Evolutionary conservation across 371 early-diverging fungal genomes (phyloP), one percentile per base, ranked within the genome.

Genomic region (Mucor saturninus): DNA sequence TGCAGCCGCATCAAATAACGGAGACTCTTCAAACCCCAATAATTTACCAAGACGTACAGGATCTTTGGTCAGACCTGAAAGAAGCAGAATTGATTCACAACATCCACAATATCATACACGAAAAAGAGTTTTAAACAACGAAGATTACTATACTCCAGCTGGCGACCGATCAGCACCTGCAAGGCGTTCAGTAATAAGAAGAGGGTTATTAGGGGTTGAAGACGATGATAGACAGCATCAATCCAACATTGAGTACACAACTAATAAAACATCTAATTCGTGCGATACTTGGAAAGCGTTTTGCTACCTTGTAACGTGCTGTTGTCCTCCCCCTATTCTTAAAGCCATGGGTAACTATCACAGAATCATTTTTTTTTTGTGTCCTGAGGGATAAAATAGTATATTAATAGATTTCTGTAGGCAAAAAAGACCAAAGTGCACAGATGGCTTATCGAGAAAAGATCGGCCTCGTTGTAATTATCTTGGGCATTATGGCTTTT

Each of bases 391-490:
- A 54, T 50, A 26, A 6, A 30, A 29, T 8, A 28, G 50, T 21
- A 30, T 50, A 6, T 30, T 28, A 30, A 46, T 28, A 54, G 10
- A 5, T 58, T 10, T 31, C 3, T 9, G 8, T 66, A 84, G 85
- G 86, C 38, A 84, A 80, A 68, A 69, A 71, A 45, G 81, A 84
- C 52, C 61, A 73, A 32, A 80, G 74, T 29, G 77, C 86, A 10
- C 92, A 87, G 72, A 91, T 86, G 62, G 97, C 95, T 14, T 94
- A 90, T 86, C 77, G 93, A 69, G 95, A 94, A 72, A 94, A 94
- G 62, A 89, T 93, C 21, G 91, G 89, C 0, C 79, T 94, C 28
- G 87, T 91, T 26, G 75, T 78, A 51, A 85, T 93, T 45, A 92
- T 93, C 46, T 54, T 91, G 9, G 42, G 81, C 28, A 81, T 92